Percentiles rank a stretch among this genome's conserved stretches.
Evolutionary conservation across 202 grass and related monocot species (phyloP).

Genomic region (Elaeis oleifera): DNA sequence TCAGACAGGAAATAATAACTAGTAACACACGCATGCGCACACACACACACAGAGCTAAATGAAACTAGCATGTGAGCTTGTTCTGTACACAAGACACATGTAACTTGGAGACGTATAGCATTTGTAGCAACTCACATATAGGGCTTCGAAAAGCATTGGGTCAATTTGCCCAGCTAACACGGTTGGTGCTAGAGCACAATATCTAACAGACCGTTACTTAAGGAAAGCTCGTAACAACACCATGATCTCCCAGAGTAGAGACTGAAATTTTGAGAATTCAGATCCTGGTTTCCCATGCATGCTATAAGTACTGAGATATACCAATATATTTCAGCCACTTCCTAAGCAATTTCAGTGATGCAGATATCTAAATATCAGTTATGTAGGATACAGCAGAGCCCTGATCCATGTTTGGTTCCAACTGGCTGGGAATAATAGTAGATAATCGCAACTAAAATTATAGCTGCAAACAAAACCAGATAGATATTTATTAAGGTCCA

Average conservation of each 20-base stretch:
- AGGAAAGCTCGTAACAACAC: slow-evolving; percentile 26
- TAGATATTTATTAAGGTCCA: slow-evolving; percentile 15
- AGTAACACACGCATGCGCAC: too few relatives aligned
- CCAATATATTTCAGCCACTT: not conserved
- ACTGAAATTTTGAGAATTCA: too few relatives aligned
- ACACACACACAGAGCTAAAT: too few relatives aligned
- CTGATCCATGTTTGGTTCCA: slow-evolving; percentile 73
- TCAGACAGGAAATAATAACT: not conserved
- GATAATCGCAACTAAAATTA: slow-evolving; percentile 88
- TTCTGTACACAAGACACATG: too few relatives aligned
- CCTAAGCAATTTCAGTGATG: not conserved
- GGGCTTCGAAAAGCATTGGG: slow-evolving; percentile 80
- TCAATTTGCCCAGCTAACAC: slow-evolving; percentile 82
- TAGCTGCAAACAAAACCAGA: slow-evolving; percentile 40
- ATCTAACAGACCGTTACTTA: slow-evolving; percentile 51
- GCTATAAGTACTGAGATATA: too few relatives aligned
- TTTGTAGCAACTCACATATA: slow-evolving; percentile 53
- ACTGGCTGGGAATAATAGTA: slow-evolving; percentile 78
- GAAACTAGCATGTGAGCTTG: too few relatives aligned
- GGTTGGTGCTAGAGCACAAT: slow-evolving; percentile 73
- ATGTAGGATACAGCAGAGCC: slow-evolving; percentile 79
- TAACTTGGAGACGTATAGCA: too few relatives aligned
- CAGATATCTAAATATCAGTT: not conserved
- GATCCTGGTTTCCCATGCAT: too few relatives aligned
- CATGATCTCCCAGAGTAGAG: not conserved